Evolutionary conservation across 2,329 filamentous ascomycete species (phyloP).

Genomic region (Talaromyces sp.): DNA sequence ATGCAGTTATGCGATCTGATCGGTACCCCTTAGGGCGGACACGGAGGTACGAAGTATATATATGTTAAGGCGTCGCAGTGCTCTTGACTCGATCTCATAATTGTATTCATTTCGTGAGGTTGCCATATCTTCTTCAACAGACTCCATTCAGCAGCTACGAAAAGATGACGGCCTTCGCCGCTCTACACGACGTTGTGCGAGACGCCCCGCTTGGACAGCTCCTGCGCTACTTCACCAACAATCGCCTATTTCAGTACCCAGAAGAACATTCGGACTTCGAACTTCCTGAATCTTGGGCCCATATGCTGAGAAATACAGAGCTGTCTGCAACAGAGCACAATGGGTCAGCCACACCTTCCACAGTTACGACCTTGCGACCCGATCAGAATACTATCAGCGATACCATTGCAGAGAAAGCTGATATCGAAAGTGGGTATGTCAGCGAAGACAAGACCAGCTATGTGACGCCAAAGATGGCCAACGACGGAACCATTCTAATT

Average conservation of each 20-base stretch:
- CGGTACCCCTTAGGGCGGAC: not conserved
- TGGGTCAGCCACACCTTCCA: not conserved
- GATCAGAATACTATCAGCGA: not conserved
- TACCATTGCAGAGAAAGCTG: not conserved
- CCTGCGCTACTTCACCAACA: slow-evolving; percentile 42
- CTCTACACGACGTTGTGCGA: not conserved
- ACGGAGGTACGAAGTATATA: not conserved
- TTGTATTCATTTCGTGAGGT: not conserved
- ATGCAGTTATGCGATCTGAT: not conserved
- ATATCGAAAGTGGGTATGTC: not conserved
- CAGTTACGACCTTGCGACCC: not conserved
- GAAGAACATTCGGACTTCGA: slow-evolving; percentile 39
- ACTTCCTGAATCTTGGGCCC: not conserved
- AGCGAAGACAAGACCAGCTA: not conserved
- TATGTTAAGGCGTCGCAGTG: not conserved
- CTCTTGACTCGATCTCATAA: not conserved
- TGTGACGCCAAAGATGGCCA: slow-evolving; percentile 26
- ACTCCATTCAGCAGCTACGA: not conserved
- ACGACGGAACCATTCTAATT: slow-evolving; percentile 34
- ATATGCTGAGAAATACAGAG: not conserved
- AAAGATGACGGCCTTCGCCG: not conserved
- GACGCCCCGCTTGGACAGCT: slow-evolving; percentile 43
- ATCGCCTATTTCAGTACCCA: slow-evolving; percentile 44
- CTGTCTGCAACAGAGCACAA: not conserved
- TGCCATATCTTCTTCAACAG: not conserved